Conservation (phyloP, 1,284 basidiomycete species). For the Cystobasidium pallidum region DNA sequence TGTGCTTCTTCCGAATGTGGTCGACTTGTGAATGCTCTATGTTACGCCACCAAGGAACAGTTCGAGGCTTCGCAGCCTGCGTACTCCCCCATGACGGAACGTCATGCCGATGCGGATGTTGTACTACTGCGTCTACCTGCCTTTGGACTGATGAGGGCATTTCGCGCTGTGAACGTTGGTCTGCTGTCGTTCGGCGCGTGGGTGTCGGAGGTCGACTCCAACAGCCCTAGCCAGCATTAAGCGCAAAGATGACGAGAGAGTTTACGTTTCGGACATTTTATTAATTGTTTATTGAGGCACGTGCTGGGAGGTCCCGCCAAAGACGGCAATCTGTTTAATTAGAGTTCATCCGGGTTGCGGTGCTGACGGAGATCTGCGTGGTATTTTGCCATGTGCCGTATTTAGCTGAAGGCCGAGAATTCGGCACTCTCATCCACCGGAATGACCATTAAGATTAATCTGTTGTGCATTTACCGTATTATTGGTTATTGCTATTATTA, state of each 20-base stretch:
- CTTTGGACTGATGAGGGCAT: conserved; percentile 1
- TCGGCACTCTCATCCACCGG: neutral
- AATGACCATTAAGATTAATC: no score
- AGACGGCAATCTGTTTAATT: neutral
- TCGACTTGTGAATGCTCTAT: no score
- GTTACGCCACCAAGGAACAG: no score
- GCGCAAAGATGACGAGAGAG: conserved; percentile 2
- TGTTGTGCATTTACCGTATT: neutral
- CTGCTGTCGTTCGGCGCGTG: neutral
- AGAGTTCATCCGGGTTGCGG: neutral
- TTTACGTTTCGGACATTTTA: conserved; percentile 7
- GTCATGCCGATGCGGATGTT: neutral
- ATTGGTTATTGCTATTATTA: neutral
- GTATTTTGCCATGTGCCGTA: neutral
- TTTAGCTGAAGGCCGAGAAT: neutral
- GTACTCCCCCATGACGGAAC: neutral
- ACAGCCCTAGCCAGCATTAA: neutral
- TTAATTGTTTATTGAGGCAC: neutral
- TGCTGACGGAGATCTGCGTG: neutral
- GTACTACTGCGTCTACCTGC: neutral
- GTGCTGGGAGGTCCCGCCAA: neutral
- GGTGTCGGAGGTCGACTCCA: no score
- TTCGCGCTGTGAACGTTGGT: neutral
- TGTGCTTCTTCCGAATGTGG: conserved; percentile 4
- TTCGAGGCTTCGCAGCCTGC: neutral